Percentiles rank a stretch among this genome's conserved stretches.
Evolutionary conservation across 495 filamentous ascomycete species (phyloP).

Genomic region (Podospora fimiseda): DNA sequence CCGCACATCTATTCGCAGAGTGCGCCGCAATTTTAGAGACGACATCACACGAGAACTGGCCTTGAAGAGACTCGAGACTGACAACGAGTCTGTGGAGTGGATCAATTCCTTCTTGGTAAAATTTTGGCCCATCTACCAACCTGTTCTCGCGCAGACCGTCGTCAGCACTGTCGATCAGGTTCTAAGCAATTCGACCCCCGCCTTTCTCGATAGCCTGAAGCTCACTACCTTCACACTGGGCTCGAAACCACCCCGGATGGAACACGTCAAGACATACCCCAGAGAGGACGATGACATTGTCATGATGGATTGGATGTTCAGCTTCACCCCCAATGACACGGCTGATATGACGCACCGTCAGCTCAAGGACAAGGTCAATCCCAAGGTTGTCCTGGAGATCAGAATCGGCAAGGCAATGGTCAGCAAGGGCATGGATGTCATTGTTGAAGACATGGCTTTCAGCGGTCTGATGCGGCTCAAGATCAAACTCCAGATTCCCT

Average conservation of each 20-base stretch:
- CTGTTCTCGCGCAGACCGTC: constrained; percentile 84
- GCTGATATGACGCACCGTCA: constrained; percentile 87
- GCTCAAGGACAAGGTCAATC: constrained; percentile 90
- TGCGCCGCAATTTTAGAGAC: constrained; percentile 93
- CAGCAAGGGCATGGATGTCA: constrained; percentile 93
- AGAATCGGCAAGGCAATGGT: constrained; percentile 89
- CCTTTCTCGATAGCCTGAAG: constrained; percentile 87
- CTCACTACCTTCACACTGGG: constrained; percentile 89
- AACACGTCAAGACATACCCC: constrained; percentile 96
- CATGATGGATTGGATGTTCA: constrained; percentile 99
- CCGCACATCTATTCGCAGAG: constrained; percentile 86
- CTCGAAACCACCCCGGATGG: constrained; percentile 89
- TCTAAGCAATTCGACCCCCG: constrained; percentile 80
- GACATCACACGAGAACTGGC: constrained; percentile 90
- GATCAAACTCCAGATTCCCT: constrained; percentile 91
- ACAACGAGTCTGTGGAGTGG: constrained; percentile 93
- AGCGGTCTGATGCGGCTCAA: constrained; percentile 92
- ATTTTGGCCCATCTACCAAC: constrained; percentile 98
- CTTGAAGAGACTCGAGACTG: constrained; percentile 81
- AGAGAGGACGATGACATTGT: constrained; percentile 93
- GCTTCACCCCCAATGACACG: constrained; percentile 92
- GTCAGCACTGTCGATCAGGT: constrained; percentile 94
- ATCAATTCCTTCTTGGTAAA: constrained; percentile 98
- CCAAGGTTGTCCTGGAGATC: constrained; percentile 91
- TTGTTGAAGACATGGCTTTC: constrained; percentile 96